Percentiles rank a stretch among this genome's conserved stretches.
Conservation (phyloP, 306 rosid species). For the Vigna unguiculata region DNA sequence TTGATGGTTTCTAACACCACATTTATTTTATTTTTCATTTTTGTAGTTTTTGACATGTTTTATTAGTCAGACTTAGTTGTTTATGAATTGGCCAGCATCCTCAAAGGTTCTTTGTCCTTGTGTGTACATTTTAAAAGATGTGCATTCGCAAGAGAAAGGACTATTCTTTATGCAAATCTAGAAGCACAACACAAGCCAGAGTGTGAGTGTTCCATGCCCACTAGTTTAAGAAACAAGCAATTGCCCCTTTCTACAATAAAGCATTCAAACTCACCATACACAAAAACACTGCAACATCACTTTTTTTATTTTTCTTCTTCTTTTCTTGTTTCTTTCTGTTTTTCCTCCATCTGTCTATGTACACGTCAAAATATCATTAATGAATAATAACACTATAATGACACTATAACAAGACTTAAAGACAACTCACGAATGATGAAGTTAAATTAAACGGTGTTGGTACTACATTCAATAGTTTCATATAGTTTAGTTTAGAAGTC, state of each 20-base stretch:
- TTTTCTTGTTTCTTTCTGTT: background rate
- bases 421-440: conserved; percentile 39
- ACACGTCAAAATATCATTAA: conserved; percentile 33
- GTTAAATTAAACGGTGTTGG: too few species aligned
- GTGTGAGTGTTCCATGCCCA: conserved; percentile 8
- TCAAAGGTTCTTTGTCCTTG: conserved; percentile 31
- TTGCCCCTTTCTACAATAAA: background rate
- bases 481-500: too few species aligned
- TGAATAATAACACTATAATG: conserved; percentile 26
- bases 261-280: background rate
- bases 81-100: conserved; percentile 37
- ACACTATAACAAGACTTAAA: conserved; percentile 27
- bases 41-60: conserved; percentile 26
- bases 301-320: background rate
- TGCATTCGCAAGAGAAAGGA: background rate
- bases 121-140: background rate
- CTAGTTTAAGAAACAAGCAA: conserved; percentile 20
- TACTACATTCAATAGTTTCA: too few species aligned
- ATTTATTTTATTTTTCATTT: background rate
- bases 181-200: conserved; percentile 9
- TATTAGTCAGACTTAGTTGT: conserved; percentile 28
- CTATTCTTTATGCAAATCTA: conserved; percentile 36
- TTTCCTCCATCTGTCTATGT: background rate
- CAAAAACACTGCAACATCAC: background rate
- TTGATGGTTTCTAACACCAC: conserved; percentile 3